Evolutionary conservation across 1,284 basidiomycete species (phyloP), one percentile per base, ranked within the genome.

Genomic region (Fomitopsis pinicola): DNA sequence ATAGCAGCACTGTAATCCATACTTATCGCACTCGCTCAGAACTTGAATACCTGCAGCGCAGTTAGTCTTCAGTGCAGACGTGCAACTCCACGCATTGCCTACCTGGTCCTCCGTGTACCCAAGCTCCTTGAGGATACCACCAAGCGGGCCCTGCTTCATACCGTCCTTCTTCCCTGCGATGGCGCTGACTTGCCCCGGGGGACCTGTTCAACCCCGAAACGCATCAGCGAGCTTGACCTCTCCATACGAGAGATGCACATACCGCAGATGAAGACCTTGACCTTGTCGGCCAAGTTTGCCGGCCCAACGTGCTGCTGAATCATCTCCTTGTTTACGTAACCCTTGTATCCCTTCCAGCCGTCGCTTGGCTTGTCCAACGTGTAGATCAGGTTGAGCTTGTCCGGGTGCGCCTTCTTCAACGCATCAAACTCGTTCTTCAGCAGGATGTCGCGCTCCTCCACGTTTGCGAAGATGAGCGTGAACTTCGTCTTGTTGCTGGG

Each of bases 181-280:
- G 1, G 92, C 84, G 36, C 81, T 82, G 36, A 97, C 88, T 74
- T 97, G 94, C 8, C 83, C 84, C 42, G 95, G 94, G n/a, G 95
- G 94, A 10, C 90, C 89, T 91, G 65, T 33, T 44, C 2, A 22
- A 17, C 19, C 26, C 19, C 59, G n/a, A 42, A 22, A 26, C 44
- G 22, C 45, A 28, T 48, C n/a, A 56, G 56, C 36, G 44, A 6
- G 12, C 22, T 12, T n/a, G 26, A 5, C 17, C 19, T 17, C 53
- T 19, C 17, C 26, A 22, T 28, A 19, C 10, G 5, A n/a, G n/a
- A 28, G 22, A 10, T 2, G 17, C 26, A 72, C 81, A 62, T 72
- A 83, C 92, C 95, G 72, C 96, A 98, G 38, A 98, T 79, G 73
- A 95, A 94, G 58, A 97, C 79, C 79, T 95, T 95, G 71, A 94